Base-by-base conservation (phyloP, 345 rosid genomes). In the Bruguiera gymnorhiza region DNA sequence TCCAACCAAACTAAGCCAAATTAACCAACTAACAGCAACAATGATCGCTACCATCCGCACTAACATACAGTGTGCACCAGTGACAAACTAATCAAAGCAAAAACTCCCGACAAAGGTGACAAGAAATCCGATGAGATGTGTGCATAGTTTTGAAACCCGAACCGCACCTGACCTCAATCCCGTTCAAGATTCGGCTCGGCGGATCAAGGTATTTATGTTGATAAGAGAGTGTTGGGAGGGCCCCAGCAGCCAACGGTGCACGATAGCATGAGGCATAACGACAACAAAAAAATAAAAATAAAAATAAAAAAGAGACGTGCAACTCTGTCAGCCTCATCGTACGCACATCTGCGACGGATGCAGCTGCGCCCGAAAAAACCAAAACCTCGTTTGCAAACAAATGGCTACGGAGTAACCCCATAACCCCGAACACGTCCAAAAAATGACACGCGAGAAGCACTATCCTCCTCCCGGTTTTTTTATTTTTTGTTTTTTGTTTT, bases 241-340 rank as follows among this genome's bases (percentile, higher is more conserved):
- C 55, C 74, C 31, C 57, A 8, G 51, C 20, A 48, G 64, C 64
- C 64, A 34, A 16, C 69, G 72, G 85, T 70, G 82, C 87, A 84
- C 65, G 77, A 34, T 77, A 77, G 81, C 54, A 31, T 21, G 27
- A 59, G 70, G 24, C 76, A 54, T 59, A 66, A 67, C 52, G 6
- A 37, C 9, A 24, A 24, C 0, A 11, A 13, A 13, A 31, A 69
- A 56, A 16, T 10, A 36, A 66, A 60, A 9, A 20, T 3, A 66
- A 52, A 9, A 2, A 10, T 21, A 11, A 11, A 13, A 51, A 70
- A 73, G 69, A 69, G 82, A 70, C 81, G 86, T 78, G 81, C 76
- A 75, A 78, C 68, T 55, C 85, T 77, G 85, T 80, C 86, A 72
- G 55, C 16, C 16, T 32, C 59, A 74, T 73, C 79, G 81, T 75